Evolutionary conservation across 352 stramenopile genomes (phyloP).

Genomic region (Phytophthora multivora): DNA sequence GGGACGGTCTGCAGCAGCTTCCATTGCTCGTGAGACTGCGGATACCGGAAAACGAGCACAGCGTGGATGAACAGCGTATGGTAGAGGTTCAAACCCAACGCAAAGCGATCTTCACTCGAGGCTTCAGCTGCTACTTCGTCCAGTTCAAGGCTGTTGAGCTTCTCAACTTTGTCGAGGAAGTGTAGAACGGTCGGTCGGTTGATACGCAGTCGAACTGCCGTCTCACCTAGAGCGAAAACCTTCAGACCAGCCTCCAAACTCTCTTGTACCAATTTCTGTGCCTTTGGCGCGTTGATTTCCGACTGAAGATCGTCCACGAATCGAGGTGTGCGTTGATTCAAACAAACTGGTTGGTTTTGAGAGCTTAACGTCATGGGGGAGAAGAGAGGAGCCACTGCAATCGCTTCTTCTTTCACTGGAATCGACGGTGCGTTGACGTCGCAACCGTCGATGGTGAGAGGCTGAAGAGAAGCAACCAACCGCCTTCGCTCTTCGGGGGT

Average conservation of each 20-base stretch:
- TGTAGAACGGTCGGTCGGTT: conserved; percentile 30
- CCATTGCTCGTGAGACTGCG: conserved; percentile 73
- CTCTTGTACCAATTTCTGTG: conserved; percentile 28
- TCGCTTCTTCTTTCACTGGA: conserved; percentile 15
- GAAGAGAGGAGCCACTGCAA: conserved; percentile 19
- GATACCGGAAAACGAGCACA: conserved; percentile 40
- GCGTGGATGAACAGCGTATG: conserved; percentile 90
- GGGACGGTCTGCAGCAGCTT: conserved; percentile 68
- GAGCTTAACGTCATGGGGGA: conserved; percentile 26
- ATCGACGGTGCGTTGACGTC: conserved; percentile 2
- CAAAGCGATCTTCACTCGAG: conserved; percentile 41
- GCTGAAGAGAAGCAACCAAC: conserved; percentile 22
- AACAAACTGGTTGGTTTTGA: conserved; percentile 49
- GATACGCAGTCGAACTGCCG: conserved; percentile 18
- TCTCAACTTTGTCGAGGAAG: conserved; percentile 61
- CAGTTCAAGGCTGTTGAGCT: conserved; percentile 48
- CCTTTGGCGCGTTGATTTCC: not conserved
- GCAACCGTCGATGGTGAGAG: conserved; percentile 26
- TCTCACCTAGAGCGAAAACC: conserved; percentile 35
- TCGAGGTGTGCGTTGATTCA: conserved; percentile 56
- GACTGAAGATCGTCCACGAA: not conserved
- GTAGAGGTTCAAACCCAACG: conserved; percentile 92
- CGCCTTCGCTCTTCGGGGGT: conserved; percentile 30
- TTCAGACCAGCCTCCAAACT: conserved; percentile 33
- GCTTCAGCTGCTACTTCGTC: conserved; percentile 16